These are phyloP conservation scores for Nymphaea colorata DNA, from an alignment of 164 flowering plant species.

Conservation along the genomic window DNA sequence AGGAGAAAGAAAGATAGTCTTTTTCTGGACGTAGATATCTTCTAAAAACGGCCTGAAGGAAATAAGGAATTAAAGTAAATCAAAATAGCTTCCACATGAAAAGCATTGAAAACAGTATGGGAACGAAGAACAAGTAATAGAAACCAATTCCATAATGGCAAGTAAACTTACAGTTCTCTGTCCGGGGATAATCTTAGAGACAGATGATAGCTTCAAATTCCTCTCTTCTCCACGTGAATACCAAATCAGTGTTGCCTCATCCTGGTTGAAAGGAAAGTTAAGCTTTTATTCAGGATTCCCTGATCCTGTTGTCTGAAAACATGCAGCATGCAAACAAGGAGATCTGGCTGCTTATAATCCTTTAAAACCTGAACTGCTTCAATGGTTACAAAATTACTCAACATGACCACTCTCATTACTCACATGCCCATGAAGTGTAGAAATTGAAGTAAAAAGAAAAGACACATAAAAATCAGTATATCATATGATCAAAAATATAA, in stretches of 20 bases:
- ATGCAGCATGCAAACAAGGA: no score
- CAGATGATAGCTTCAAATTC: slow-evolving; percentile 22
- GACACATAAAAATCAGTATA: no score
- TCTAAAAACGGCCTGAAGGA: slow-evolving; percentile 66
- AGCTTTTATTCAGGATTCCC: no score
- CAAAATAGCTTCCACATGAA: background rate
- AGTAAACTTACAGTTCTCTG: slow-evolving; percentile 41
- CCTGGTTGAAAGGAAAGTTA: slow-evolving; percentile 9
- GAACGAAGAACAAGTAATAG: background rate
- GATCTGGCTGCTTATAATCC: no score
- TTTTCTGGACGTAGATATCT: slow-evolving; percentile 80
- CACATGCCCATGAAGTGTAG: no score
- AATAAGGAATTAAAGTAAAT: slow-evolving; percentile 1
- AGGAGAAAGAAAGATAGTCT: slow-evolving; percentile 88
- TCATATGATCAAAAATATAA: no score
- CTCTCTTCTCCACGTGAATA: slow-evolving; percentile 33
- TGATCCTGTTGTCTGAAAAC: no score
- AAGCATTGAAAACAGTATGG: background rate
- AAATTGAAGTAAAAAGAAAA: no score
- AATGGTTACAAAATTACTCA: no score
- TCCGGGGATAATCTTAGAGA: slow-evolving; percentile 33
- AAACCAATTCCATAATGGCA: background rate
- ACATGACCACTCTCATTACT: no score
- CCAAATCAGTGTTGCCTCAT: slow-evolving; percentile 38
- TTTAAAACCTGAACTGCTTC: no score